Conservation (phyloP, 2,329 filamentous ascomycete genomes). For the Cercospora sojina region DNA sequence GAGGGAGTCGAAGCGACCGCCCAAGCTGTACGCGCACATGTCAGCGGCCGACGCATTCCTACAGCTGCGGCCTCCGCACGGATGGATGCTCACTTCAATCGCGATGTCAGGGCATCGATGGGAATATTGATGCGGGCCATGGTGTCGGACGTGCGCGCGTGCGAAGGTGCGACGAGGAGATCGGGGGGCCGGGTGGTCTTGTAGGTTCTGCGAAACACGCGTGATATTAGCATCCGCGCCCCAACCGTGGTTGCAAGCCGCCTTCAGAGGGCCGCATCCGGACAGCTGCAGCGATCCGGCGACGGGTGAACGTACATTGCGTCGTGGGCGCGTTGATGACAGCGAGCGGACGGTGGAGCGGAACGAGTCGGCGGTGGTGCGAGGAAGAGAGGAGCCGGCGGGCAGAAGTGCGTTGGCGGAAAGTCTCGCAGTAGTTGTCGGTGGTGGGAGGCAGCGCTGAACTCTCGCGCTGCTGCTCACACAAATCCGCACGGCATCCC, state of each 20-base stretch:
- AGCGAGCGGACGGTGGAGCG: not conserved
- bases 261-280: not conserved
- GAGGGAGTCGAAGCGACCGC: conserved; percentile 79
- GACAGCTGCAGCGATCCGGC: conserved; percentile 8
- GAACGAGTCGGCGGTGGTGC: not conserved
- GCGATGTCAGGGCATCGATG: conserved; percentile 84
- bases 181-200: not conserved
- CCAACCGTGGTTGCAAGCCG: conserved; percentile 3
- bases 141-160: conserved; percentile 17
- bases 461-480: not conserved
- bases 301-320: not conserved
- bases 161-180: not conserved
- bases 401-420: not conserved
- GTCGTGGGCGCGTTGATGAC: not conserved
- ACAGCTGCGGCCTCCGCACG: not conserved
- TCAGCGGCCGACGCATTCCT: conserved; percentile 13
- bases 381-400: not conserved
- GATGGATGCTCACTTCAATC: conserved; percentile 61
- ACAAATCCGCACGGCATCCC: not conserved
- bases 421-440: not conserved
- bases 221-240: conserved; percentile 8
- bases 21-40: conserved; percentile 46
- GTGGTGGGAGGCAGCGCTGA: not conserved
- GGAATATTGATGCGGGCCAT: conserved; percentile 78
- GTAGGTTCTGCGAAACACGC: conserved; percentile 5